Base-by-base conservation (phyloP, 1,284 basidiomycete species). In the Ceratobasidium sp. region DNA sequence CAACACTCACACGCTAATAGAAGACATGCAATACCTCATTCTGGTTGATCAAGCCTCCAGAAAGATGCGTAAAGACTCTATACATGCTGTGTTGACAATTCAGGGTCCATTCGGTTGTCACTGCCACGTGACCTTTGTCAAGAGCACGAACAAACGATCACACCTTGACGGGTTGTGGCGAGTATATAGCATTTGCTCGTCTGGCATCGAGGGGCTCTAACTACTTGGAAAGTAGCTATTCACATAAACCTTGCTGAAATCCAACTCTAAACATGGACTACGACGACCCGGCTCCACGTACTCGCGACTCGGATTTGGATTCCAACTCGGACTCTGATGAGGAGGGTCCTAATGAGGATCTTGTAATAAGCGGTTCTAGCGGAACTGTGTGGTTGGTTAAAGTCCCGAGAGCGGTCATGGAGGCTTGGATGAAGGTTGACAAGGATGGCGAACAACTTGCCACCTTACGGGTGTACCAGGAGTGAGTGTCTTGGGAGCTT, bases 381-480 rank as follows among this genome's bases (percentile, higher is more conserved):
- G 68, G 68, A n/a, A 59, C 68, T 1, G 69, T 70, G 5, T 70
- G 69, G 69, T 56, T 70, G 7, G 64, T 68, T 50, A 70, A 70
- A 44, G 64, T 70, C 25, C 88, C 88, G 1, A 87, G 84, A 75
- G 83, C 84, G 73, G 80, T 91, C 54, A 84, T 91, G 82, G 84
- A 87, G 70, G 56, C 62, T 11, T 72, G 71, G 71, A 69, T 41
- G 8, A 57, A 25, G 41, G 80, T 86, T 68, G 77, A 80, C 4
- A 86, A 87, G 71, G 60, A 67, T 19, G 84, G 85, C 73, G 77
- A 87, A 3, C 87, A 89, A 72, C 84, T 91, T 0, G 90, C 87
- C 19, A 88, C 84, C 6, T 82, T 91, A 66, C 86, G 88, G 5
- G 84, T 90, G n/a, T 91, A 89, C 78, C 80, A 82, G 73, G 77